Conservation (phyloP, 2,329 filamentous ascomycete genomes). For the Rutstroemia sp. region DNA sequence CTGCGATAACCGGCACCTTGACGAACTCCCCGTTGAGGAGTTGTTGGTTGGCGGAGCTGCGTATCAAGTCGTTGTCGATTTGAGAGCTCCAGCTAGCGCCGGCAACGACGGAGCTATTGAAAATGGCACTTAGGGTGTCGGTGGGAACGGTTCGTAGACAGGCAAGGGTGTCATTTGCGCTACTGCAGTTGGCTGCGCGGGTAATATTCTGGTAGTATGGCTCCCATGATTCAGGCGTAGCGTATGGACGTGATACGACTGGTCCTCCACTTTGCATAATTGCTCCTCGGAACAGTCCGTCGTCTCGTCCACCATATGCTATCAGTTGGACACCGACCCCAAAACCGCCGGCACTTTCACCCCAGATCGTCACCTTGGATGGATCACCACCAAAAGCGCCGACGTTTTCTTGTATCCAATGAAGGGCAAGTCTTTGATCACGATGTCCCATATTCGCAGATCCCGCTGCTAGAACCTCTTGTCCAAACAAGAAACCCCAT, state of each 20-base stretch:
- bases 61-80: slow-evolving; percentile 50
- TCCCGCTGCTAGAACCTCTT: slow-evolving; percentile 34
- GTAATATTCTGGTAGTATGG: slow-evolving; percentile 27
- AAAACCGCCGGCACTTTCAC: slow-evolving; percentile 36
- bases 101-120: slow-evolving; percentile 34
- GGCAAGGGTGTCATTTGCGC: slow-evolving; percentile 9
- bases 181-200: slow-evolving; percentile 23
- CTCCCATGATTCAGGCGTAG: neutral
- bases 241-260: neutral
- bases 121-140: slow-evolving; percentile 35
- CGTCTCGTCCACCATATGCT: slow-evolving; percentile 42
- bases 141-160: slow-evolving; percentile 33
- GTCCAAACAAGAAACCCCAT: slow-evolving; percentile 18
- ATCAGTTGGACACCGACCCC: slow-evolving; percentile 39
- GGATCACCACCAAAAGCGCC: slow-evolving; percentile 35
- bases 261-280: slow-evolving; percentile 43
- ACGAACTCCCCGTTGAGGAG: slow-evolving; percentile 52
- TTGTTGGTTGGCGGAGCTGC: slow-evolving; percentile 42
- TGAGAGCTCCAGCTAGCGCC: slow-evolving; percentile 33
- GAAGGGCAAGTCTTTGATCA: slow-evolving; percentile 35
- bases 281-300: slow-evolving; percentile 45
- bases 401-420: slow-evolving; percentile 39
- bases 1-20: slow-evolving; percentile 54
- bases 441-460: slow-evolving; percentile 38
- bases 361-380: slow-evolving; percentile 35